Evolutionary conservation across 2,329 filamentous ascomycete genomes (phyloP), one percentile per base, ranked within the genome.

Genomic region (Pseudogymnoascus sp.): DNA sequence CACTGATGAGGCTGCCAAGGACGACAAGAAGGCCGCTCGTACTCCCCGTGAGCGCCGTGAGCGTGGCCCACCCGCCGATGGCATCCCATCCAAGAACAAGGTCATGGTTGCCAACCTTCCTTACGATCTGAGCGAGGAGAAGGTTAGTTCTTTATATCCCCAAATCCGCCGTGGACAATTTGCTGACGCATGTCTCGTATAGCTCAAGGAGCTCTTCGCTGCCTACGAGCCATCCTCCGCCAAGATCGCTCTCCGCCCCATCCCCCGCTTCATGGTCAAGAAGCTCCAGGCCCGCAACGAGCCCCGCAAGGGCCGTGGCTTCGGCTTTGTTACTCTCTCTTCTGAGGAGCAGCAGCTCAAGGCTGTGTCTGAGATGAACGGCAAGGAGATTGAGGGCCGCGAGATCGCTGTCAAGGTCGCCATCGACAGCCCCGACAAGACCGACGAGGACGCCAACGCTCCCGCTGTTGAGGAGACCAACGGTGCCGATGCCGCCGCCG

Each of bases 391-490:
- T 70, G 95, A 97, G 78, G 95, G 93, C 68, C 93, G 95, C 74
- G 93, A 97, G 83, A 99, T 99, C 72, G 95, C 95, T 69, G 95
- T 99, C 85, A 99, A 99, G 90, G 93, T 99, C 76, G 95, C 95
- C 75, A 97, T 99, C 75, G 95, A 99, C 83, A 97, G 92, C 84
- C 95, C 95, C 68, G 93, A 96, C 80, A 99, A 97, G 89, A 88
- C 85, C 65, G 85, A 88, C 68, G 93, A 97, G 79, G 93, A 97
- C 76, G 86, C 89, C 73, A 88, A 82, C 70, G 77, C 80, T 64
- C 80, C 79, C 68, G 79, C 75, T 64, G 75, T 77, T 63, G 79
- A 82, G 62, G 75, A 77, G 66, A 71, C 73, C 61, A 74, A 59
- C 26, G 46, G 46, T 11, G 31, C 46, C 4, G 21, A n/a, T n/a